A percentile compares a stretch with the other conserved stretches of the same genome.
Evolutionary conservation across 805 yeast species (phyloP).

Genomic region (Wickerhamiella shivajii): DNA sequence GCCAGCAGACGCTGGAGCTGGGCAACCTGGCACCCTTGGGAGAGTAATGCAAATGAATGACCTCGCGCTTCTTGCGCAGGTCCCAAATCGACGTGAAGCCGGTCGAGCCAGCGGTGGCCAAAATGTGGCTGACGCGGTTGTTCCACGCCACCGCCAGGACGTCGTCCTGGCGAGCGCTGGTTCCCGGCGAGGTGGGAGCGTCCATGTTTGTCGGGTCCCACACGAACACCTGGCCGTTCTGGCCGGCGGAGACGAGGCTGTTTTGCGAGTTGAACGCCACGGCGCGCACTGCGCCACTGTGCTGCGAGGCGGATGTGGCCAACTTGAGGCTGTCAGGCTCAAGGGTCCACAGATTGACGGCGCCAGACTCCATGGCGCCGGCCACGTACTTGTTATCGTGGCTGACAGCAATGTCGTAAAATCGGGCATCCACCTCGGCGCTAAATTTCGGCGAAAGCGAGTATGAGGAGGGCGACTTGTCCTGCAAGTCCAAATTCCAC

Average conservation of each 20-base stretch:
- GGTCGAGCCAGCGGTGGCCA: slow-evolving; percentile 77
- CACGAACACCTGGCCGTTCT: slow-evolving; percentile 73
- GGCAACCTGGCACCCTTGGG: slow-evolving; percentile 39
- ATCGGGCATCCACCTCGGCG: slow-evolving; percentile 25
- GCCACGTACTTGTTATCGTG: slow-evolving; percentile 33
- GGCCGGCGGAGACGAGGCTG: slow-evolving; percentile 73
- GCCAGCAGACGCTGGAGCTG: slow-evolving; percentile 83
- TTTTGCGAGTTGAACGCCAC: slow-evolving; percentile 64
- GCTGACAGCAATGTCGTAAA: slow-evolving; percentile 33
- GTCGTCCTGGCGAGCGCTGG: slow-evolving; percentile 61
- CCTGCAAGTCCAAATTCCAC: slow-evolving; percentile 42
- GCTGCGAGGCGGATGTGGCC: slow-evolving; percentile 28
- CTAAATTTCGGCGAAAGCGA: slow-evolving; percentile 13
- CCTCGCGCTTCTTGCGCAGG: slow-evolving; percentile 73
- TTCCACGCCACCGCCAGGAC: slow-evolving; percentile 82
- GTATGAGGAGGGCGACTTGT: slow-evolving; percentile 22
- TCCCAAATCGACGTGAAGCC: slow-evolving; percentile 93
- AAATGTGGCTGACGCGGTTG: slow-evolving; percentile 62
- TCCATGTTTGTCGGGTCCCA: slow-evolving; percentile 69
- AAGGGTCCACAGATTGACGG: slow-evolving; percentile 65
- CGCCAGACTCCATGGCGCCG: slow-evolving; percentile 80
- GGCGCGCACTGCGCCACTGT: slow-evolving; percentile 47
- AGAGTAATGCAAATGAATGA: slow-evolving; percentile 63
- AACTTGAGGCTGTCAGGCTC: slow-evolving; percentile 16
- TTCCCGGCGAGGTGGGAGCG: slow-evolving; percentile 50